phyloP scores from a whole-genome alignment of 2,329 filamentous ascomycete species.

The Didymella sp. region DNA sequence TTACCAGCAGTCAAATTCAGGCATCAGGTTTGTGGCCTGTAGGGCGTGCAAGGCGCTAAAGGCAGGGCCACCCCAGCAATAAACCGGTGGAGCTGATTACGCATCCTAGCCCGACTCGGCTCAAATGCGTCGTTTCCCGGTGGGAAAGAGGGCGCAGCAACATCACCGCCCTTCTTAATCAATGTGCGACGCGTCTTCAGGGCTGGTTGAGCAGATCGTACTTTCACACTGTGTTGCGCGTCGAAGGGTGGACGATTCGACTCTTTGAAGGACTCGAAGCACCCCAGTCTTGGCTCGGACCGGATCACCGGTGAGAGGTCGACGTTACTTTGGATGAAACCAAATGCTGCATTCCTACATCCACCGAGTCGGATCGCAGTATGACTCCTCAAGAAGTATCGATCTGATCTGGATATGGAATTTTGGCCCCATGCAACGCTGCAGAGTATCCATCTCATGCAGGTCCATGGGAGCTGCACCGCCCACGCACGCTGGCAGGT shows the following conservation, averaged over 20 bases:
- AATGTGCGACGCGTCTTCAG: constrained; percentile 13
- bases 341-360: constrained; percentile 10
- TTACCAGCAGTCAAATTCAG: constrained; percentile 12
- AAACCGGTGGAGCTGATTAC: constrained; percentile 38
- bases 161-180: constrained; percentile 35
- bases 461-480: background rate
- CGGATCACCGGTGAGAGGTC: constrained; percentile 9
- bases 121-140: constrained; percentile 30
- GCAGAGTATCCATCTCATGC: constrained; percentile 14
- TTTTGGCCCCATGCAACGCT: constrained; percentile 27
- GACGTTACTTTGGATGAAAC: constrained; percentile 18
- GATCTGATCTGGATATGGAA: background rate
- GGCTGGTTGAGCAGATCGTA: background rate
- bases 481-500: constrained; percentile 15
- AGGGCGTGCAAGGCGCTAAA: constrained; percentile 37
- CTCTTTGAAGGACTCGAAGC: background rate
- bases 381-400: constrained; percentile 12
- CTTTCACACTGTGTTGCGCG: background rate
- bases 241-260: background rate
- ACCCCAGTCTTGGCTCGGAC: constrained; percentile 14
- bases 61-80: constrained; percentile 33
- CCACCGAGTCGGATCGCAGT: constrained; percentile 9
- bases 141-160: constrained; percentile 38
- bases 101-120: constrained; percentile 33
- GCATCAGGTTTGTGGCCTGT: constrained; percentile 32